Evolutionary conservation across 208 protist genomes (phyloP), one percentile per base, ranked within the genome.

Genomic region (Phytomonas sp.): DNA sequence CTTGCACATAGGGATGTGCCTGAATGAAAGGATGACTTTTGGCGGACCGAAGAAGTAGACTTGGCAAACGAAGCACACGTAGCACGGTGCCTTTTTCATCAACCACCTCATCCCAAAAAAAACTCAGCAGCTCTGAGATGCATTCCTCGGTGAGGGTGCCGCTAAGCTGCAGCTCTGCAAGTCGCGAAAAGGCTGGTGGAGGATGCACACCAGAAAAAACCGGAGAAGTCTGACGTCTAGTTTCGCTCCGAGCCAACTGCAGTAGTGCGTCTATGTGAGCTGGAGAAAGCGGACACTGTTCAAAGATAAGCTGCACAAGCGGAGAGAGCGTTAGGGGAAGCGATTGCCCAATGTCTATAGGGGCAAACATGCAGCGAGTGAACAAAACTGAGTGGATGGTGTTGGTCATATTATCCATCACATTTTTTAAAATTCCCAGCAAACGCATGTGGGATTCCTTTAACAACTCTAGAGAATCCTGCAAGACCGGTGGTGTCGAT

Each of bases 131-230:
- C 11, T 80, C 78, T 0, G 69, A 60, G 20, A 91, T 67, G 28
- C 71, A 73, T 30, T 90, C 78, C 2, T 64, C 62, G 11, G 84
- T 91, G 9, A 93, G 71, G 4, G 83, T n/a, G 17, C 87, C 87
- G 51, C 84, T 84, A 4, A 93, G 74, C 64, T 93, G 87, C 43
- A 93, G 74, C 60, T 86, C 81, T 60, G 76, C 61, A 6, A 93
- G 72, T 4, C 31, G 60, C 4, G 68, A 53, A 34, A 88, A 77
- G 0, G 73, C 67, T 51, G 40, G 40, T 51, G 40, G 40, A 6
- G 40, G 13, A 51, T 51, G 40, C 20, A 15, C 4, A 51, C 40
- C 40, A 23, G 40, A 51, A 51, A 51, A 20, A 2, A 15, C 13
- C 3, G 40, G 20, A 23, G 40, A 6, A 20, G 13, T 15, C 13